Evolutionary conservation across 2,329 filamentous ascomycete genomes (phyloP).

Genomic region (Penicillium paneum): DNA sequence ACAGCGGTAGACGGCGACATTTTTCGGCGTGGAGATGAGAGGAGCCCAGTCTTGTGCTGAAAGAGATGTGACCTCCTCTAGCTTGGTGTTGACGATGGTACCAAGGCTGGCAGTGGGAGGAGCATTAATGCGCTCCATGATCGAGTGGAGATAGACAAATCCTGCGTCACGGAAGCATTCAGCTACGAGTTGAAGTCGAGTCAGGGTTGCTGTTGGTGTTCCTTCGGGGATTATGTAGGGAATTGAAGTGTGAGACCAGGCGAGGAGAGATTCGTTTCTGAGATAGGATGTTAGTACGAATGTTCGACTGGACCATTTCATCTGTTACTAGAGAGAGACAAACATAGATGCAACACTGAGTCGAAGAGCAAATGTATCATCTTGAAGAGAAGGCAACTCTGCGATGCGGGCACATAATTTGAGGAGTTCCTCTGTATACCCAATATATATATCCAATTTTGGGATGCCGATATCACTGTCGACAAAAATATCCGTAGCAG

Average conservation of each 20-base stretch:
- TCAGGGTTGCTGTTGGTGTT: slow-evolving; percentile 25
- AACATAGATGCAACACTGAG: slow-evolving; percentile 32
- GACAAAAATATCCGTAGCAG: slow-evolving; percentile 12
- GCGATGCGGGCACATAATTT: slow-evolving; percentile 35
- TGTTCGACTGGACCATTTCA: not conserved
- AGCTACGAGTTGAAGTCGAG: slow-evolving; percentile 35
- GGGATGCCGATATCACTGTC: slow-evolving; percentile 25
- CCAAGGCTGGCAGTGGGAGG: not conserved
- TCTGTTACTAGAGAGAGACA: not conserved
- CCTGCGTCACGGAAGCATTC: slow-evolving; percentile 39
- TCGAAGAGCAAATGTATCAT: slow-evolving; percentile 23
- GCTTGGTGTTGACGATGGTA: not conserved
- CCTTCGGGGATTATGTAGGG: slow-evolving; percentile 33
- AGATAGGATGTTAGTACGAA: not conserved
- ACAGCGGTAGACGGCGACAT: slow-evolving; percentile 27
- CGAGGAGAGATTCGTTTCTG: slow-evolving; percentile 33
- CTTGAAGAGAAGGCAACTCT: slow-evolving; percentile 26
- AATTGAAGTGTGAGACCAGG: slow-evolving; percentile 30
- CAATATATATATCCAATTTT: slow-evolving; percentile 38
- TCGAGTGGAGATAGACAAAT: slow-evolving; percentile 38
- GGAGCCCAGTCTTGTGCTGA: slow-evolving; percentile 6
- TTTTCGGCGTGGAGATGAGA: slow-evolving; percentile 29
- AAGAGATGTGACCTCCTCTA: not conserved
- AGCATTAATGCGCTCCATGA: slow-evolving; percentile 27
- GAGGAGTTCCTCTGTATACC: slow-evolving; percentile 38